phyloP scores from a whole-genome alignment of 1,284 basidiomycete genomes.

The Wallemia mellicola region DNA sequence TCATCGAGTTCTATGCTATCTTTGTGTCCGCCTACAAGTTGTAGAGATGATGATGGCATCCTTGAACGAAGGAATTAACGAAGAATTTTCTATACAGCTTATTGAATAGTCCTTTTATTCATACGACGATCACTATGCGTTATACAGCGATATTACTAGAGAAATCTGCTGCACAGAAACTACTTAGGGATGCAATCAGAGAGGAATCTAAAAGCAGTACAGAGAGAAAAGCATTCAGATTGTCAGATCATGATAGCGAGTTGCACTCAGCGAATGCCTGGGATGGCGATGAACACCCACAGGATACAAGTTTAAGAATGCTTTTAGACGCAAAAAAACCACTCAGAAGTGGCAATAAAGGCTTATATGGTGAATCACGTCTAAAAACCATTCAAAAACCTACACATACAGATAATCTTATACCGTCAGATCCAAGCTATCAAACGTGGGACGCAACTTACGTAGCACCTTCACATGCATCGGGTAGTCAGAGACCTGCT shows the following conservation, averaged over 20 bases:
- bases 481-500: not conserved
- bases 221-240: not conserved
- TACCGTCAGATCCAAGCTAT: not conserved
- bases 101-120: no score
- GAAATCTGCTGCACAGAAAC: not conserved
- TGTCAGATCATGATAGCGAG: not conserved
- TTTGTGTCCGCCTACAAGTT: not conserved
- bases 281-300: not conserved
- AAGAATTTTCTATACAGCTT: no score
- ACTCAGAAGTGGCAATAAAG: not conserved
- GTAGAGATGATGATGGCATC: not conserved
- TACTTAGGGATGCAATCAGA: not conserved
- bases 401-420: not conserved
- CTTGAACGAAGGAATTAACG: no score
- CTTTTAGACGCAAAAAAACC: not conserved
- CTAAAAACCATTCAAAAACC: not conserved
- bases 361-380: not conserved
- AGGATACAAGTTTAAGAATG: not conserved
- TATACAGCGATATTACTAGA: not conserved
- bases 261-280: not conserved
- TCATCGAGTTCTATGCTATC: not conserved
- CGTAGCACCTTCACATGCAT: not conserved
- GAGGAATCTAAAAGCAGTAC: not conserved
- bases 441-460: not conserved
- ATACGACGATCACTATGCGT: no score